Evolutionary conservation across 331 rosid genomes (phyloP).

Genomic region (Cydonia oblonga): DNA sequence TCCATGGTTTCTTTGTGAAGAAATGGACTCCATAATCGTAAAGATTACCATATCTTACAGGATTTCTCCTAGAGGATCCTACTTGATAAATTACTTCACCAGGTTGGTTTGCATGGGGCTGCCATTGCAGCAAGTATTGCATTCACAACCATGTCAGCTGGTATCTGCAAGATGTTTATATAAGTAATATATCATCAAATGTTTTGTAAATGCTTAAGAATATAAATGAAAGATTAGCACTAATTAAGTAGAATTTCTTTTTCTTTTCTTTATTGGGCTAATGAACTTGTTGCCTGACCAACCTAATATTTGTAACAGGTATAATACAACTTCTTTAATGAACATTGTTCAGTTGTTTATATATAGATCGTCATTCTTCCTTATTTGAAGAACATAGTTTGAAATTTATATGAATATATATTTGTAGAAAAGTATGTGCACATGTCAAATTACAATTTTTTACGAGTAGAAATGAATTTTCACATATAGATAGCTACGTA

Average conservation of each 20-base stretch:
- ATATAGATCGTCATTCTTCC: background rate
- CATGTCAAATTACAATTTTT: background rate
- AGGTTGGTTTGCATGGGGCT: conserved; percentile 43
- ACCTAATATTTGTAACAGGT: background rate
- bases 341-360: background rate
- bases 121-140: conserved; percentile 45
- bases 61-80: conserved; percentile 61
- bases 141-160: conserved; percentile 88
- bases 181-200: background rate
- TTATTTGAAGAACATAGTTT: background rate
- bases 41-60: conserved; percentile 21
- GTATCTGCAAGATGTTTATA: conserved; percentile 31
- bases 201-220: background rate
- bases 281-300: background rate
- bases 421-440: too few relatives aligned
- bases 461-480: too few relatives aligned
- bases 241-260: background rate
- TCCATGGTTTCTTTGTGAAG: conserved; percentile 54
- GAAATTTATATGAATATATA: background rate
- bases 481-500: background rate
- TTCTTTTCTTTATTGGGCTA: background rate
- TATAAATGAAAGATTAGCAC: background rate
- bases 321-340: background rate
- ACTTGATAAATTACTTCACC: conserved; percentile 47
- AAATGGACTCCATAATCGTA: conserved; percentile 23